These are phyloP conservation scores for Phytophthora hibernalis DNA, from an alignment of 352 stramenopile genomes.

Conservation along the genomic window DNA sequence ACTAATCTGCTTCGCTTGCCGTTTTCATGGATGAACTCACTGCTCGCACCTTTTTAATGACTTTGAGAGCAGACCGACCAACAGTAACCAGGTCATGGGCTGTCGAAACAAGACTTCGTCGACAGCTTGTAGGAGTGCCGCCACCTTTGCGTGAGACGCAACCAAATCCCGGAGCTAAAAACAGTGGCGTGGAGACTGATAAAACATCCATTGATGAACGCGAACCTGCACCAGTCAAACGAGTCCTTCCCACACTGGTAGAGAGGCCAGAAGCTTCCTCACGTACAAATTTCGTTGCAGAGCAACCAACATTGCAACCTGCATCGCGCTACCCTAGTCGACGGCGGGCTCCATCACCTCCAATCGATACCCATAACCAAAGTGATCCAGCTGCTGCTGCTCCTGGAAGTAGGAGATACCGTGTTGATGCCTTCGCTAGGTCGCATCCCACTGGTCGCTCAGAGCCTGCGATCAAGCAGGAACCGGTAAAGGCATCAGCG, in stretches of 20 bases:
- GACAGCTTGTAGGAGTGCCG: slow-evolving; percentile 52
- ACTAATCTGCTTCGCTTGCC: too few relatives aligned
- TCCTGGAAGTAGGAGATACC: slow-evolving; percentile 19
- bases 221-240: slow-evolving; percentile 12
- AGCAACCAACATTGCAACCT: neutral
- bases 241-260: slow-evolving; percentile 10
- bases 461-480: slow-evolving; percentile 2
- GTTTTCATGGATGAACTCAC: slow-evolving; percentile 1
- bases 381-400: neutral
- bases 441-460: slow-evolving; percentile 7
- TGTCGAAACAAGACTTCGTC: slow-evolving; percentile 58
- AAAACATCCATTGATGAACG: neutral
- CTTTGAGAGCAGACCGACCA: slow-evolving; percentile 11
- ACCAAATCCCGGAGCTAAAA: neutral
- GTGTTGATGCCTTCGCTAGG: slow-evolving; percentile 13
- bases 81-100: slow-evolving; percentile 61
- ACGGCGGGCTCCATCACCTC: slow-evolving; percentile 12
- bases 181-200: neutral
- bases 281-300: neutral
- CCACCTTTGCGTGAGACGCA: slow-evolving; percentile 40
- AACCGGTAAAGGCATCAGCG: slow-evolving; percentile 44
- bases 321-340: neutral
- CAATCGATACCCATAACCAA: slow-evolving; percentile 19
- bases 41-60: neutral
- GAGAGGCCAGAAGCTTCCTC: slow-evolving; percentile 10